Evolutionary conservation across 768 basidiomycete species (phyloP), one percentile per base, ranked within the genome.

Genomic region (Pholiota molesta): DNA sequence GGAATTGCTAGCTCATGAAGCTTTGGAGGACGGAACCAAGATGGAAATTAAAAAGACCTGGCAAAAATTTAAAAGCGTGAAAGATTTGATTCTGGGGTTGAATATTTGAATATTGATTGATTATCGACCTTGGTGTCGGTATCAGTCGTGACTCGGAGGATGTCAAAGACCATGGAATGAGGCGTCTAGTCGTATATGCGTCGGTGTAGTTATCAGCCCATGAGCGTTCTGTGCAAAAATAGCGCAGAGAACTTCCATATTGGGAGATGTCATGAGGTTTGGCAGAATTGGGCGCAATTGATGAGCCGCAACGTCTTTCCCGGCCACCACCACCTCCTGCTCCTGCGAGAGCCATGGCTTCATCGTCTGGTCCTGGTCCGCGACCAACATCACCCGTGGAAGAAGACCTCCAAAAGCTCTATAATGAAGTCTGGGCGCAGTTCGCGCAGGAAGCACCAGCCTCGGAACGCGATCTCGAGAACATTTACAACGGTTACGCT

Each of bases 361-460:
- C 67, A 16, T 67, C 68, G 28, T 60, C 66, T 49, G 53, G 55
- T n/a, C 60, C 45, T 7, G 62, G 61, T 62, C 63, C 57, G 28
- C 67, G 69, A 47, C 72, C 76, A 40, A 64, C 63, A 47, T 75
- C 79, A 53, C 84, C 87, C 3, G 83, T 83, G 40, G 90, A 91
- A 63, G 86, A 86, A 67, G 90, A 91, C 69, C 81, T 92, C 5
- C 87, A 90, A 66, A 80, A 82, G 60, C 82, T 92, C 47, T 92
- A 91, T 73, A 84, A 91, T 64, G 87, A 90, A 72, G 90, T 92
- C 21, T 87, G 88, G 78, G 84, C 84, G 49, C 84, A 83, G 29
- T 92, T 90, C 67, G 74, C 80, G 31, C 86, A 89, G 7, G 81
- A 81, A 28, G 61, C 58, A 8, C 62, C 71, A 45, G 62, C 75